Percentiles rank a stretch among this genome's conserved stretches.
phyloP scores from a whole-genome alignment of 495 filamentous ascomycete genomes.

The Clavariopsis aquatica region DNA sequence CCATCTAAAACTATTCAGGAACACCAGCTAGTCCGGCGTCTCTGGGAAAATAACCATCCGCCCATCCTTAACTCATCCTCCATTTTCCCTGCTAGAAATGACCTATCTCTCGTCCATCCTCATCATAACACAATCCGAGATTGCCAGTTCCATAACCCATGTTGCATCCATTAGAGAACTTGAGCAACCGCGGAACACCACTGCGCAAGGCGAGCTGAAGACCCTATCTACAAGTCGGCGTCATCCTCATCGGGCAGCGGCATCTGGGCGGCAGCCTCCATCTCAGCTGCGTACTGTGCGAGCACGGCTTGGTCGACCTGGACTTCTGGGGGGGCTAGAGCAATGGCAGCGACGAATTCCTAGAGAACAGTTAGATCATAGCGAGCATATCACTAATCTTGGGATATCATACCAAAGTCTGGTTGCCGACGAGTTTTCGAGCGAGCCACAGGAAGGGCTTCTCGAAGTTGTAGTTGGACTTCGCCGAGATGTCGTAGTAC shows the following conservation, averaged over 20 bases:
- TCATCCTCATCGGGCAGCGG: conserved; percentile 97
- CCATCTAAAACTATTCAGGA: conserved; percentile 23
- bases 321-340: conserved; percentile 90
- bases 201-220: neutral
- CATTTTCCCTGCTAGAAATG: conserved; percentile 7
- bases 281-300: conserved; percentile 81
- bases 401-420: conserved; percentile 69
- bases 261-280: conserved; percentile 75
- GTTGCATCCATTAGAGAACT: conserved; percentile 5
- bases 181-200: neutral
- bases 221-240: conserved; percentile 61
- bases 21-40: conserved; percentile 28
- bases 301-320: conserved; percentile 80
- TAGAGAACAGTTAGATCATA: conserved; percentile 45
- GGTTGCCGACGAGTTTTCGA: conserved; percentile 96
- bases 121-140: conserved; percentile 1
- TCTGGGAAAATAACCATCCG: conserved; percentile 1
- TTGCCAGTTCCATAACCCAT: conserved; percentile 11
- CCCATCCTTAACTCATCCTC: neutral
- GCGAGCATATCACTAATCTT: conserved; percentile 8
- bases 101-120: neutral
- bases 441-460: conserved; percentile 99
- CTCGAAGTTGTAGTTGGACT: conserved; percentile 99
- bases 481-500: conserved; percentile 99
- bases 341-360: conserved; percentile 96